These are phyloP conservation scores for Gryganskiella cystojenkinii DNA, from an alignment of 192 early-diverging fungal species.

Conservation along the genomic window DNA sequence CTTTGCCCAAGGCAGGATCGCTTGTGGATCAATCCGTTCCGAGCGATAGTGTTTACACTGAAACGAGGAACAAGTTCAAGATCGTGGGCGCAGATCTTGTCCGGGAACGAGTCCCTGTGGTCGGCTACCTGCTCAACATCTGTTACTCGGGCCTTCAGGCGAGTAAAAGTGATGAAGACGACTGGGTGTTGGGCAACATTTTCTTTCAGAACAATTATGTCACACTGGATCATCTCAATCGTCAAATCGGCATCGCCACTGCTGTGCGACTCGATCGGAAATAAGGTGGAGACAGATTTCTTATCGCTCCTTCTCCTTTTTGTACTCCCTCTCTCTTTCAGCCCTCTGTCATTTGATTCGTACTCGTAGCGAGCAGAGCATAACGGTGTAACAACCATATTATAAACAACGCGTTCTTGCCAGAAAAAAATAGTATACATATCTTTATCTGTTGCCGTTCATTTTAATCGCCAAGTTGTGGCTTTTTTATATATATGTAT, in stretches of 20 bases:
- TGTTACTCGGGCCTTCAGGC: conserved; percentile 29
- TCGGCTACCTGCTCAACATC: conserved; percentile 4
- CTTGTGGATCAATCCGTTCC: neutral
- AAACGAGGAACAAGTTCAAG: conserved; percentile 13
- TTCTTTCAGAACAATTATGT: conserved; percentile 39
- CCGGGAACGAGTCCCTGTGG: neutral
- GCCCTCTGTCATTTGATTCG: too few species aligned
- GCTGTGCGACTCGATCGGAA: neutral
- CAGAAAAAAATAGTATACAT: too few species aligned
- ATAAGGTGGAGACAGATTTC: too few species aligned
- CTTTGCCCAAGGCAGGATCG: neutral
- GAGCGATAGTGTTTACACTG: too few species aligned
- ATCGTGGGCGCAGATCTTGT: conserved; percentile 23
- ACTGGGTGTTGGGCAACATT: conserved; percentile 27
- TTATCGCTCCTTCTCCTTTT: too few species aligned
- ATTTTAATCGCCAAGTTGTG: too few species aligned
- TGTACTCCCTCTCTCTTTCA: too few species aligned
- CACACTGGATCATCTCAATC: conserved; percentile 22
- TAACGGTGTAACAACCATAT: too few species aligned
- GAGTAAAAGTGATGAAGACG: conserved; percentile 34
- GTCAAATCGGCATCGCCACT: conserved; percentile 22
- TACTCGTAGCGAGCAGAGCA: too few species aligned
- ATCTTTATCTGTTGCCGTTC: too few species aligned
- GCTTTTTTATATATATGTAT: too few species aligned
- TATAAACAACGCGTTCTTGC: too few species aligned